A percentile compares a stretch with the other conserved stretches of the same genome.
phyloP scores from a whole-genome alignment of 805 yeast species.

The Danielozyma ontarioensis region DNA sequence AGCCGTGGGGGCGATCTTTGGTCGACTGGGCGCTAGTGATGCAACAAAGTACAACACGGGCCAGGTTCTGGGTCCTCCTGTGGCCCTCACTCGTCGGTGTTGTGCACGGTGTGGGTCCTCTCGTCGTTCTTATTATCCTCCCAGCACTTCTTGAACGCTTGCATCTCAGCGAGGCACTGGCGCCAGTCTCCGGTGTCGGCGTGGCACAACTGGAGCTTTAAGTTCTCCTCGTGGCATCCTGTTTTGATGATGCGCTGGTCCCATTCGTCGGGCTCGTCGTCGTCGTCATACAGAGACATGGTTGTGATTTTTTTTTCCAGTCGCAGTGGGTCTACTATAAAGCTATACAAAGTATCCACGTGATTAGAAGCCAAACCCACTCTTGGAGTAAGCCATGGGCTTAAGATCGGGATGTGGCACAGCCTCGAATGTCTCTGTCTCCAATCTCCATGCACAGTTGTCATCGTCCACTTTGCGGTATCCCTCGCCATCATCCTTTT shows the following conservation, averaged over 20 bases:
- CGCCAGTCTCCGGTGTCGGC: slow-evolving; percentile 85
- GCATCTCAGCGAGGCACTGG: slow-evolving; percentile 60
- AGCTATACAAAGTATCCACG: neutral
- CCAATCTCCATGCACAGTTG: slow-evolving; percentile 43
- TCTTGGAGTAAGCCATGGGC: slow-evolving; percentile 83
- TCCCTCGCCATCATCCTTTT: slow-evolving; percentile 41
- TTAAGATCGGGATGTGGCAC: slow-evolving; percentile 86
- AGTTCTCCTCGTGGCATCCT: slow-evolving; percentile 72
- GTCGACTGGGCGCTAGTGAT: no score
- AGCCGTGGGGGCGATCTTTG: no score
- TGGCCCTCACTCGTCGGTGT: slow-evolving; percentile 7
- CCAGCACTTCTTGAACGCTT: slow-evolving; percentile 63
- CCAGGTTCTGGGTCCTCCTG: no score
- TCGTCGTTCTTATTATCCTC: slow-evolving; percentile 47
- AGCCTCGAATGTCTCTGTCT: slow-evolving; percentile 63
- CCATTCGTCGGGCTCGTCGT: slow-evolving; percentile 71
- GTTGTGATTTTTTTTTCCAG: no score
- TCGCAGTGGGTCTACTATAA: neutral
- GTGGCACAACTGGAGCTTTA: slow-evolving; percentile 67
- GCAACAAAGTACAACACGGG: no score
- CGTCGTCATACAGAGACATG: slow-evolving; percentile 23
- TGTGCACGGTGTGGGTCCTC: slow-evolving; percentile 40
- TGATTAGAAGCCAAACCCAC: slow-evolving; percentile 36
- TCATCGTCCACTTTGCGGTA: slow-evolving; percentile 29
- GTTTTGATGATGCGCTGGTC: slow-evolving; percentile 68